phyloP scores from a whole-genome alignment of 2,329 filamentous ascomycete genomes.

The Epichloe sibirici region DNA sequence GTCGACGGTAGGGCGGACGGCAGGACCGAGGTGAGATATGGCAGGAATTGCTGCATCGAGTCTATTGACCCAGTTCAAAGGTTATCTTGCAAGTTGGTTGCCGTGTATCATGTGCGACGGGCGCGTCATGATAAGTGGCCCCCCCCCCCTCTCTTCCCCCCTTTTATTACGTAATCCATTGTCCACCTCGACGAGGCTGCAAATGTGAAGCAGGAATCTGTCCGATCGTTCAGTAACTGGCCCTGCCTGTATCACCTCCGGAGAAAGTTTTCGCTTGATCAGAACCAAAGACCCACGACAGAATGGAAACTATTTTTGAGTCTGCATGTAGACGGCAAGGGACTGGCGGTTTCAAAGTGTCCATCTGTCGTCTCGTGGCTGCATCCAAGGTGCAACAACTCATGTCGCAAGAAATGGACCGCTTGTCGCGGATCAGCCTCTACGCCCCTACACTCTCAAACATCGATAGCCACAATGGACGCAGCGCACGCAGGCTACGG shows the following conservation, averaged over 20 bases:
- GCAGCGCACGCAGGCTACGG: neutral
- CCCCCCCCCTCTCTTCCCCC: too few relatives aligned
- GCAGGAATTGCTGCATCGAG: neutral
- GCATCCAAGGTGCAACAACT: neutral
- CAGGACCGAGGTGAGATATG: neutral
- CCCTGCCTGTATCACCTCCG: neutral
- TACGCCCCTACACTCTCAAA: neutral
- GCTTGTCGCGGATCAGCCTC: neutral
- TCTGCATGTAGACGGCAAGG: neutral
- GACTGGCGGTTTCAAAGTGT: neutral
- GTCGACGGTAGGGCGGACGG: neutral
- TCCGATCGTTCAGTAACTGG: neutral
- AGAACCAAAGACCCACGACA: too few relatives aligned
- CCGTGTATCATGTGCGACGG: too few relatives aligned
- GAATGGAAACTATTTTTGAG: too few relatives aligned
- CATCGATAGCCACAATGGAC: neutral
- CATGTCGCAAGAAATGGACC: neutral
- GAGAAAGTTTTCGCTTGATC: too few relatives aligned
- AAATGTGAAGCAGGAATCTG: neutral
- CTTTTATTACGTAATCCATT: too few relatives aligned
- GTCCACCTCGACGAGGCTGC: too few relatives aligned
- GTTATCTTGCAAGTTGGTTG: too few relatives aligned
- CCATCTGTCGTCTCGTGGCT: neutral
- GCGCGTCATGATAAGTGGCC: too few relatives aligned
- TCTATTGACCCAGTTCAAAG: too few relatives aligned